Conservation (phyloP, 768 basidiomycete species). For the Naematelia encephala region DNA sequence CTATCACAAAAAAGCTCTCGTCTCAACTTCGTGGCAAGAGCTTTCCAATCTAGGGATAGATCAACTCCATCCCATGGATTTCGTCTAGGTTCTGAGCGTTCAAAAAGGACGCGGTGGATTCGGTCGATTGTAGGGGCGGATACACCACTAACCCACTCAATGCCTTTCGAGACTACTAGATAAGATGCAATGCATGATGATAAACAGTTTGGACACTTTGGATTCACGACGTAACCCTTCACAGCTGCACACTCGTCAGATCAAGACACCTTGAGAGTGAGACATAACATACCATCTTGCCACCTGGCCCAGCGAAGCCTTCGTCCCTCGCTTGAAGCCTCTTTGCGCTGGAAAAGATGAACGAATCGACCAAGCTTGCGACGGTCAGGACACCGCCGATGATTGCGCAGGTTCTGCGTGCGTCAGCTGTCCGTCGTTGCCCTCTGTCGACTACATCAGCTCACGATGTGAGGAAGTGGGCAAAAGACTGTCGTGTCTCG, state of each 20-base stretch:
- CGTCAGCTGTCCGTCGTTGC: not conserved
- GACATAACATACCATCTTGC: conserved; percentile 42
- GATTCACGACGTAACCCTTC: not conserved
- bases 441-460: conserved; percentile 49
- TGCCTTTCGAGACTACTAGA: not conserved
- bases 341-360: conserved; percentile 77
- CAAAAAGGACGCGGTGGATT: conserved; percentile 23
- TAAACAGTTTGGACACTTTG: not conserved
- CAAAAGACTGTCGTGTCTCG: conserved; percentile 89
- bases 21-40: conserved; percentile 15
- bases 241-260: not conserved
- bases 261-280: not conserved
- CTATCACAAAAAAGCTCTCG: conserved; percentile 35
- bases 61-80: conserved; percentile 36
- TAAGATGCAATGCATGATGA: not conserved
- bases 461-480: conserved; percentile 95
- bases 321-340: conserved; percentile 56
- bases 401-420: conserved; percentile 85
- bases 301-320: conserved; percentile 44
- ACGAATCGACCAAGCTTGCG: conserved; percentile 78
- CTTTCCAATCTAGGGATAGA: conserved; percentile 33
- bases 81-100: conserved; percentile 21
- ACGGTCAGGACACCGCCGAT: conserved; percentile 96
- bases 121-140: conserved; percentile 36
- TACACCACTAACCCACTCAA: too few species aligned